These are phyloP conservation scores for Xylariaceae sp. DNA, from an alignment of 2,329 filamentous ascomycete genomes.

Conservation along the genomic window DNA sequence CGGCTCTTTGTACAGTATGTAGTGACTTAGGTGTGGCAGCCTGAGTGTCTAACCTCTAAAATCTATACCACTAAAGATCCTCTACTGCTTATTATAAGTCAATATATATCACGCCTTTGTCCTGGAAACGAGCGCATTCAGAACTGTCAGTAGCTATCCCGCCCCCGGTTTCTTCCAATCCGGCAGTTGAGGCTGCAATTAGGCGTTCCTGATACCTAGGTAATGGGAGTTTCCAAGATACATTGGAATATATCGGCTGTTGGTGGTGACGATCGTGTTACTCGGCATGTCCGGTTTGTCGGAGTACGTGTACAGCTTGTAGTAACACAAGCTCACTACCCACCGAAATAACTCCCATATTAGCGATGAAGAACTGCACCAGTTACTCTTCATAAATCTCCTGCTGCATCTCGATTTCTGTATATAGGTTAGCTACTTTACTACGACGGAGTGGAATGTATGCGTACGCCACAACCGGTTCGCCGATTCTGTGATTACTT, in stretches of 20 bases:
- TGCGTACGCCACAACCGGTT: conserved; percentile 69
- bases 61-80: neutral
- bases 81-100: neutral
- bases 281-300: neutral
- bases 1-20: too few species aligned
- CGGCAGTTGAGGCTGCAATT: neutral
- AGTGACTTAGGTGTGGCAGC: too few species aligned
- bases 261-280: neutral
- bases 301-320: neutral
- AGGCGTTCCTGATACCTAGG: neutral
- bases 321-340: neutral
- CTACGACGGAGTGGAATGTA: conserved; percentile 10
- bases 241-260: neutral
- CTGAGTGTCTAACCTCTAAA: neutral
- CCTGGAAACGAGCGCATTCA: neutral
- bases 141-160: neutral
- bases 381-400: conserved; percentile 49
- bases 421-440: conserved; percentile 17
- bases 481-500: conserved; percentile 68
- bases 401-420: conserved; percentile 55
- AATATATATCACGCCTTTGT: neutral
- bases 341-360: neutral
- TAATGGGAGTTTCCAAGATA: neutral
- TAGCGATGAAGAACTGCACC: neutral
- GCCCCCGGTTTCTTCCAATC: neutral